Evolutionary conservation across 768 basidiomycete species (phyloP), one percentile per base, ranked within the genome.

Genomic region (Pulveroboletus ravenelii): DNA sequence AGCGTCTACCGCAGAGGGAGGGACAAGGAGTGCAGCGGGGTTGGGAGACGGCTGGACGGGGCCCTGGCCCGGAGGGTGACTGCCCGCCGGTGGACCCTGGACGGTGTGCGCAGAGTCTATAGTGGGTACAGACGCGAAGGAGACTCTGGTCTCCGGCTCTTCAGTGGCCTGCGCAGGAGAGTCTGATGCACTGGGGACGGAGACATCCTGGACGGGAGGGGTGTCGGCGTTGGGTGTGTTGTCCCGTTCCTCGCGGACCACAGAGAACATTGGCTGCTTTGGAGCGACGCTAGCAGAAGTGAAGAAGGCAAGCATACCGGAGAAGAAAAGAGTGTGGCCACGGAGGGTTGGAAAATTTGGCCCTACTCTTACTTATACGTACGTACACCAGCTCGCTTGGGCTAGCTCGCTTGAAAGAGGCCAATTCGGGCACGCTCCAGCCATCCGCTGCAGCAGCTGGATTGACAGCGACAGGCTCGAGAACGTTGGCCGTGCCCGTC

Each of bases 351-450:
- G 39, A 44, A 48, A 52, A 59, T 42, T 12, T 23, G 35, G 37
- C 17, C 43, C 29, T 25, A 20, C 18, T 42, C 62, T 68, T 64
- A 62, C 62, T 68, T 64, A 62, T 61, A 65, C 63, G 64, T 65
- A 65, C 62, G 25, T 27, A 27, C 25, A 27, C 25, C 25, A 27
- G 25, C 25, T 27, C 25, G 52, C 5, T n/a, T 13, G 30, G 37
- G 18, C 15, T 25, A 15, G 13, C 51, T 52, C 62, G 56, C 55
- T 64, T 57, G 42, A 35, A 34, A 47, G 36, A 48, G 44, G 6
- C 40, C 35, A 32, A 38, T 23, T 30, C 20, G 32, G 50, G 34
- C 38, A 13, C n/a, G 6, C 32, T 51, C 9, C 17, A 18, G 40
- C 17, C 39, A 12, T 35, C 40, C 14, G 37, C 37, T 29, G 29